Base-by-base conservation (phyloP, 129 eudicot genomes). In the Centrapalus pauciflorus region DNA sequence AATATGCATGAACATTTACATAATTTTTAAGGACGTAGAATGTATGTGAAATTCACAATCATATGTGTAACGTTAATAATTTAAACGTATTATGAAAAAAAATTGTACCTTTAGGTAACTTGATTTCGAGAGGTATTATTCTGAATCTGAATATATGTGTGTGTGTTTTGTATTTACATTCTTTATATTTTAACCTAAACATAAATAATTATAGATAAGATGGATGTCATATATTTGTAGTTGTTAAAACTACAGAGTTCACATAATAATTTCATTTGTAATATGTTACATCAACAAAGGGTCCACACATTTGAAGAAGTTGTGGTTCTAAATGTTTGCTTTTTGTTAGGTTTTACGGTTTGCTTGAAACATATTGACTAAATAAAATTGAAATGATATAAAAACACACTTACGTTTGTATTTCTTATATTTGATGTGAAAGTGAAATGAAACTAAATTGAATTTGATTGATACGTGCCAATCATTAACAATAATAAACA, bases 331-430 rank as follows among this genome's bases (percentile, higher is more conserved):
- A 26, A 13, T 66, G 30, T 48, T 66, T 49, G 28, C 4, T 5
- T 7, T n/a, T 19, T 34, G 48, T 66, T 66, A 32, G 61, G 61
- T 66, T 66, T 30, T 66, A 66, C 49, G 20, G 61, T 30, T 30
- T 21, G 61, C 30, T 49, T 66, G 71, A 66, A 66, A 66, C 61
- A 0, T 66, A 32, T n/a, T 1, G 8, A 19, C 4, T 55, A 17
- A 27, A 55, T 14, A 14, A 27, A 55, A 55, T 55, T 13, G 61
- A 55, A 19, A 55, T 55, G 13, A 38, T 14, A n/a, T n/a, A n/a
- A 38, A 26, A 11, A n/a, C 6, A 55, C 4, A 21, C 20, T 55
- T 55, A 55, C 61, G 61, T 55, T n/a, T n/a, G 37, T 55, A 8
- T 25, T 25, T 55, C 20, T 25, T 55, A 55, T n/a, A 55, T 55